phyloP scores from a whole-genome alignment of 2,329 filamentous ascomycete genomes.

The Didymellaceae sp. region DNA sequence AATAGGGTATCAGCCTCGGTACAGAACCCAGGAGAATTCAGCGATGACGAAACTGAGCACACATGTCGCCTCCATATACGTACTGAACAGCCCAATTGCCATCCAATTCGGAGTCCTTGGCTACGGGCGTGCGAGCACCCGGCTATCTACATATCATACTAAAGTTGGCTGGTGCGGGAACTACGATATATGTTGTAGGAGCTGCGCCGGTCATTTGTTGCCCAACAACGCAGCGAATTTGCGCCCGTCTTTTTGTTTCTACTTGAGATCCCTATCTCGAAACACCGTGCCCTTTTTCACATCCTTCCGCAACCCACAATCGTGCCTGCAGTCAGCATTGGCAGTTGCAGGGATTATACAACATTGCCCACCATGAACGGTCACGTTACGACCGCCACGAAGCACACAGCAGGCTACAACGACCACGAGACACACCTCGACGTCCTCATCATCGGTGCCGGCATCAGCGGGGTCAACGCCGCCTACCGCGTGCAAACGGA shows the following conservation, averaged over 20 bases:
- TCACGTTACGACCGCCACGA: constrained; percentile 16
- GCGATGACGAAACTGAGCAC: constrained; percentile 9
- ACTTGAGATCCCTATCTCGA: too few relatives aligned
- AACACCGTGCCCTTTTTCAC: not conserved
- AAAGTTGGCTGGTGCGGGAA: not conserved
- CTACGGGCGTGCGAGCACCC: constrained; percentile 4
- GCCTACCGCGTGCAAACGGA: constrained; percentile 72
- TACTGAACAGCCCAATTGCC: not conserved
- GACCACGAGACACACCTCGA: constrained; percentile 42
- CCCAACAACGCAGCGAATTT: not conserved
- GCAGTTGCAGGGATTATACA: not conserved
- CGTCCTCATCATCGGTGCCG: constrained; percentile 71
- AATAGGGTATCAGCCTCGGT: not conserved
- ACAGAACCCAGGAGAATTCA: constrained; percentile 1
- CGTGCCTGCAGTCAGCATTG: constrained; percentile 13
- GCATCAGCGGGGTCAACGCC: constrained; percentile 77
- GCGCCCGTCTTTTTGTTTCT: not conserved
- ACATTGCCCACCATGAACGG: constrained; percentile 28
- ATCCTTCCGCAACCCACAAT: not conserved
- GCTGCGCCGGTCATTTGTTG: not conserved
- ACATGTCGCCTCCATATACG: not conserved
- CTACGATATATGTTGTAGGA: constrained; percentile 4
- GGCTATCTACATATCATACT: not conserved
- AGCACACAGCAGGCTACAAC: constrained; percentile 19
- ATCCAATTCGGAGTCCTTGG: constrained; percentile 13